A percentile compares a stretch with the other conserved stretches of the same genome.
Evolutionary conservation across 306 rosid species (phyloP).

Genomic region (Coriaria nepalensis): DNA sequence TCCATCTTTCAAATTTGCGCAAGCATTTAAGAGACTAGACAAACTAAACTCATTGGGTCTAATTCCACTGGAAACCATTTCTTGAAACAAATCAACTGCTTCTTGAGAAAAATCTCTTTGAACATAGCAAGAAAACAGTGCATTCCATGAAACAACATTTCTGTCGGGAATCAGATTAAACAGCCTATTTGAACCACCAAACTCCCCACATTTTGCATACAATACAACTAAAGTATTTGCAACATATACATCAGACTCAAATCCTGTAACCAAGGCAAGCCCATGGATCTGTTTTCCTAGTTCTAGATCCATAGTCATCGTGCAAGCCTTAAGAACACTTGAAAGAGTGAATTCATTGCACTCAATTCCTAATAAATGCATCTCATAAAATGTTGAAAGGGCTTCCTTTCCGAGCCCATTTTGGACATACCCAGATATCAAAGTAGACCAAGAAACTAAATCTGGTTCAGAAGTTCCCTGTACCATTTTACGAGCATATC

Average conservation of each 20-base stretch:
- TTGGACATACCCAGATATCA: conserved; percentile 66
- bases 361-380: conserved; percentile 43
- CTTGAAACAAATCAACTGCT: conserved; percentile 45
- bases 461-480: conserved; percentile 44
- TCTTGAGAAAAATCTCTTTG: conserved; percentile 37
- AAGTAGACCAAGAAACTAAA: conserved; percentile 69
- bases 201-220: conserved; percentile 65
- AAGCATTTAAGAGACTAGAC: conserved; percentile 57
- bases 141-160: conserved; percentile 72
- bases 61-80: conserved; percentile 50
- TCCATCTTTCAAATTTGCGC: conserved; percentile 42
- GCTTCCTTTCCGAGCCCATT: conserved; percentile 55
- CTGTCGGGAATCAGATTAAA: conserved; percentile 36
- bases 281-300: conserved; percentile 60
- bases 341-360: conserved; percentile 65
- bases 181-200: conserved; percentile 47
- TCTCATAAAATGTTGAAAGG: conserved; percentile 37
- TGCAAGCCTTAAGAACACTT: conserved; percentile 68
- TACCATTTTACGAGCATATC: conserved; percentile 50
- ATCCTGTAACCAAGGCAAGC: conserved; percentile 44
- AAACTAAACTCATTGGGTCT: conserved; percentile 70
- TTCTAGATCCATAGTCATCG: conserved; percentile 33
- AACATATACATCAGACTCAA: conserved; percentile 64
- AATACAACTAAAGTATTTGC: conserved; percentile 67
- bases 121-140: conserved; percentile 61